Conservation (phyloP, 371 early-diverging fungal species). For the Zopfochytrium polystomum region DNA sequence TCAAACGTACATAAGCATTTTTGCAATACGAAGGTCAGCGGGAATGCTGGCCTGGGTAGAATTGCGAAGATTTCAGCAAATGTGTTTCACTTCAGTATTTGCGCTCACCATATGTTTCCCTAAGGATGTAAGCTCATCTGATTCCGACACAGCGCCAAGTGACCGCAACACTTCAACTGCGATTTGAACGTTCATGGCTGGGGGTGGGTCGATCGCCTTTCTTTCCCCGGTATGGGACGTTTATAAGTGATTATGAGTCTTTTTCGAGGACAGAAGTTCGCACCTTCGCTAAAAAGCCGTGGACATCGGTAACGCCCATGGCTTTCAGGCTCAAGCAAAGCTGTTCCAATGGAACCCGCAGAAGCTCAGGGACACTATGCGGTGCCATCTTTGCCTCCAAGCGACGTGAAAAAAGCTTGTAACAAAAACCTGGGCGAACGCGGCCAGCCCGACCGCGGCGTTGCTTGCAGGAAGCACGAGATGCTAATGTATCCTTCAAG, state of each 20-base stretch:
- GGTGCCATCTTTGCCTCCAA: constrained; percentile 35
- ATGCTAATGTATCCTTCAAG: constrained; percentile 68
- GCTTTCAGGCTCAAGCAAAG: constrained; percentile 59
- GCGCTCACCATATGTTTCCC: constrained; percentile 50
- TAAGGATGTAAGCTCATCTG: constrained; percentile 42
- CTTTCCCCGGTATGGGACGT: neutral
- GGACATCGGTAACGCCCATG: constrained; percentile 34
- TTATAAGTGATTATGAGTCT: neutral
- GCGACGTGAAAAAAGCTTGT: constrained; percentile 29
- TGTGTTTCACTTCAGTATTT: too few relatives aligned
- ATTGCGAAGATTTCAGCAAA: too few relatives aligned
- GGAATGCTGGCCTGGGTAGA: constrained; percentile 33
- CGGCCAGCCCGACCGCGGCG: constrained; percentile 91
- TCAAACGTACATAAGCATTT: constrained; percentile 39
- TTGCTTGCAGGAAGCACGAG: constrained; percentile 87
- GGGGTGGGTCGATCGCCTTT: constrained; percentile 39
- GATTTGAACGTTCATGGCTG: constrained; percentile 26
- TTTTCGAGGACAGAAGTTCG: too few relatives aligned
- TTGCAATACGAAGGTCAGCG: constrained; percentile 42
- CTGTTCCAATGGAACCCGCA: constrained; percentile 77
- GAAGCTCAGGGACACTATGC: constrained; percentile 63
- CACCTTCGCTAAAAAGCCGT: constrained; percentile 35
- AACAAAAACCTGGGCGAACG: constrained; percentile 37
- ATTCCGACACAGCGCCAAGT: constrained; percentile 50
- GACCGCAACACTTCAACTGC: constrained; percentile 30